Base-by-base conservation (phyloP, 805 yeast species). In the Millerozyma miso region DNA sequence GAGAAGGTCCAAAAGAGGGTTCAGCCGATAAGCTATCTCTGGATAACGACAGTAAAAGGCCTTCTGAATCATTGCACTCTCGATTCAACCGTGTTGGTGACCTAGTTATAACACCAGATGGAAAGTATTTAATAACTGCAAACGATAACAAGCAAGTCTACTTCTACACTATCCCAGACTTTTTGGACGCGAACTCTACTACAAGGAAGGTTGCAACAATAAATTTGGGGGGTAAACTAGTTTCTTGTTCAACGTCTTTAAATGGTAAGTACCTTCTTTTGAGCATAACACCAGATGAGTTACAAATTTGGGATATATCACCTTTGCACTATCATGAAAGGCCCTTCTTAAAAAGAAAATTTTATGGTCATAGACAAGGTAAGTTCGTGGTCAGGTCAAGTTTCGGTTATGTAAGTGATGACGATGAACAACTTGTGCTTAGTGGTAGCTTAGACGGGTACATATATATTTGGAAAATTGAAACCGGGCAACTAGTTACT, bases 361-460 rank as follows among this genome's bases (percentile, higher is more conserved):
- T 77, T 47, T 67, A 79, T 37, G 96, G 96, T 1, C 87, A 84
- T 55, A 74, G 75, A 43, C 95, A 86, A 58, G 76, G 78, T 20
- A 74, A 81, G 19, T 83, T 71, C 53, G 80, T 88, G 32, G 79
- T 90, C 16, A 71, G 95, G 38, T 81, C 95, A 1, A 76, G 88
- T 50, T 82, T 88, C 57, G 95, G 95, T 0, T 83, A 83, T 37
- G 73, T 74, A 43, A 57, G 54, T 37, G 48, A 54, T 8, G 50
- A 51, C 0, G 73, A 79, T 46, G 91, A 86, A 51, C 80, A 81
- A 48, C 67, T 86, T 39, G 76, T 88, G 0, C 65, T 83, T n/a
- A 79, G 88, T 50, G 96, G 97, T 0, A 80, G 90, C 36, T 95
- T 86, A 55, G 95, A 89, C 59, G 88, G 88, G 0, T 69, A 75